A percentile compares a stretch with the other conserved stretches of the same genome.
Evolutionary conservation across 1,139 yeast species (phyloP).

Genomic region (Wickerhamomyces sp.): DNA sequence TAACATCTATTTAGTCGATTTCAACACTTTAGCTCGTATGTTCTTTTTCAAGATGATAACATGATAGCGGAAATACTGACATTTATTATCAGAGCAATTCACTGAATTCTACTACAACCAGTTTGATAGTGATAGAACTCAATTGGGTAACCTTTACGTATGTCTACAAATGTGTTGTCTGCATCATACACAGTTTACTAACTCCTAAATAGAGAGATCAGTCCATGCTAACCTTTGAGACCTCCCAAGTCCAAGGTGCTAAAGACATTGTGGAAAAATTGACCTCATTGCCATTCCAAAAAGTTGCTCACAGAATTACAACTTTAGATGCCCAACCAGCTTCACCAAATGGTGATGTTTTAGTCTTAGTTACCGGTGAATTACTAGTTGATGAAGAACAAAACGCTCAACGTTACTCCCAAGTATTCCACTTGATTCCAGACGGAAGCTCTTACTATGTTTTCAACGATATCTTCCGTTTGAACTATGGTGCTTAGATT

Average conservation of each 20-base stretch:
- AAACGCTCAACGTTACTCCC: constrained; percentile 93
- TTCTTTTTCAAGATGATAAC: not conserved
- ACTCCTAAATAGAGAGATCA: constrained; percentile 62
- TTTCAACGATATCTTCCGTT: constrained; percentile 94
- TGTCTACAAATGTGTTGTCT: constrained; percentile 21
- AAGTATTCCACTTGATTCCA: constrained; percentile 94
- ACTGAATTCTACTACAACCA: constrained; percentile 93
- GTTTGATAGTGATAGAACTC: constrained; percentile 89
- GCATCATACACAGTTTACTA: no score
- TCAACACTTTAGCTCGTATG: constrained; percentile 49
- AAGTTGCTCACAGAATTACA: constrained; percentile 88
- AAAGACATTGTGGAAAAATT: constrained; percentile 89
- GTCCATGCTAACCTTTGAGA: constrained; percentile 96
- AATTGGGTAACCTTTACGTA: constrained; percentile 86
- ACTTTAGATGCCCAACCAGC: constrained; percentile 99
- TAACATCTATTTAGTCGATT: constrained; percentile 51
- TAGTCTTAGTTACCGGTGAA: constrained; percentile 98
- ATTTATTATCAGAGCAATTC: constrained; percentile 51
- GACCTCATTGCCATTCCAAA: constrained; percentile 80
- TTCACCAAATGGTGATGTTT: constrained; percentile 86
- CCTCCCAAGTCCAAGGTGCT: constrained; percentile 92
- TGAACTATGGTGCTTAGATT: constrained; percentile 54
- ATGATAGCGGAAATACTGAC: no score
- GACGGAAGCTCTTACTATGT: constrained; percentile 90
- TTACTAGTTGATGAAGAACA: constrained; percentile 86